Conservation (phyloP, 768 basidiomycete genomes). For the Russula sp. region DNA sequence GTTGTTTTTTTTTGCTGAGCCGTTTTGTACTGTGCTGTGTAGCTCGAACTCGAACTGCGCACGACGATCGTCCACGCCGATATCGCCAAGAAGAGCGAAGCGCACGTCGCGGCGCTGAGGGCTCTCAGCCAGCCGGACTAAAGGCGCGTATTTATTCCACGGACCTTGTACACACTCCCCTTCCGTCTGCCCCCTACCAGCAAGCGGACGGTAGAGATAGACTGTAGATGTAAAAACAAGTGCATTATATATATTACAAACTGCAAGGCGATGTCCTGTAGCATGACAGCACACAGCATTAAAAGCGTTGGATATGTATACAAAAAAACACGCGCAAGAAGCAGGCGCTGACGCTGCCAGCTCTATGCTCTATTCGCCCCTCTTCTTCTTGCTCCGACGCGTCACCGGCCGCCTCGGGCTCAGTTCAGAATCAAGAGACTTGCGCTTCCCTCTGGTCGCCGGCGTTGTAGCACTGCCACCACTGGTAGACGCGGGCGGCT, state of each 20-base stretch:
- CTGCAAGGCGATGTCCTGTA: background rate
- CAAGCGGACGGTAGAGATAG: background rate
- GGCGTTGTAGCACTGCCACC: background rate
- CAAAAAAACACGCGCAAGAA: no score
- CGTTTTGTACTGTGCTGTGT: background rate
- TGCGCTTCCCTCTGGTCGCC: background rate
- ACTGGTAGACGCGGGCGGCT: background rate
- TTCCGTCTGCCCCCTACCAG: background rate
- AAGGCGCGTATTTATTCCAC: background rate
- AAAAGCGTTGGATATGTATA: background rate
- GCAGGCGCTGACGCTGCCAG: background rate
- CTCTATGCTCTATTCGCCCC: background rate
- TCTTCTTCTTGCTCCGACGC: background rate
- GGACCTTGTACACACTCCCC: background rate
- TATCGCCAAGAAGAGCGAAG: conserved; percentile 44
- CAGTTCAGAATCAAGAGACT: background rate
- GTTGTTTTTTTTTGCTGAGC: no score
- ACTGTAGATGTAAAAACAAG: background rate
- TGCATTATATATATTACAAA: background rate
- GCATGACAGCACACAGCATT: no score
- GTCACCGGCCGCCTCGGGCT: background rate
- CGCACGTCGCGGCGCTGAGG: conserved; percentile 43
- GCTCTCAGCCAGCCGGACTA: conserved; percentile 13
- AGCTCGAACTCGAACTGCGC: conserved; percentile 56
- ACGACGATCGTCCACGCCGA: conserved; percentile 45